Evolutionary conservation across 2,329 filamentous ascomycete genomes (phyloP), one percentile per base, ranked within the genome.

Genomic region (Leptographium flavum): DNA sequence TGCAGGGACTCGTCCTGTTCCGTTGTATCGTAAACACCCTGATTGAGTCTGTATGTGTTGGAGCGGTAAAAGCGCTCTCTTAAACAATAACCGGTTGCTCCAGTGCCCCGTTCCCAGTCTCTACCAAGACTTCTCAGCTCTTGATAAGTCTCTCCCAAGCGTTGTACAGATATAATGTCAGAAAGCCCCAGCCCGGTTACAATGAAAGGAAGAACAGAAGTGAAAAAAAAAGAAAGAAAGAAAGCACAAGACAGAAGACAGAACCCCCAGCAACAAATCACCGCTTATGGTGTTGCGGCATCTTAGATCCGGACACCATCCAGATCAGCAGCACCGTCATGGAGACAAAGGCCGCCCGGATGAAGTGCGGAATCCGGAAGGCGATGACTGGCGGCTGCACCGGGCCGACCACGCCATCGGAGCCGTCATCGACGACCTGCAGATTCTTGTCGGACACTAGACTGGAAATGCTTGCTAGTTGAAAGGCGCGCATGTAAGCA

Each of bases 401-500:
- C 21, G 4, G 35, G 23, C 19, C 49, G 37, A 11, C 13, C 8
- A 4, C 17, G 28, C 4, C 19, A 15, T 17, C 21, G 32, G 17
- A 2, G 13, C 13, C 11, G n/a, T 2, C 25, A 11, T 30, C 17
- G 22, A 10, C n/a, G 4, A 52, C 30, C 23, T 42, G n/a, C 10
- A 50, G 42, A 13, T 40, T 28, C 46, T 45, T 28, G 28, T 44
- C 44, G 7, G 42, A 40, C 4, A 58, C 55, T 6, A 69, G 47
- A 17, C 53, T 55, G 4, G 52, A 59, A 22, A 66, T 56, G 32
- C 60, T 58, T n/a, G 60, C 51, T 10, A 66, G 50, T 44, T 71
- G 54, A 50, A 79, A 77, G 28, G 62, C 57, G 35, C 59, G 63
- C 48, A 81, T 71, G 56, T 79, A 81, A 17, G 70, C 63, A 39